Conservation (phyloP, 1,284 basidiomycete species). For the Ustilago curta region DNA sequence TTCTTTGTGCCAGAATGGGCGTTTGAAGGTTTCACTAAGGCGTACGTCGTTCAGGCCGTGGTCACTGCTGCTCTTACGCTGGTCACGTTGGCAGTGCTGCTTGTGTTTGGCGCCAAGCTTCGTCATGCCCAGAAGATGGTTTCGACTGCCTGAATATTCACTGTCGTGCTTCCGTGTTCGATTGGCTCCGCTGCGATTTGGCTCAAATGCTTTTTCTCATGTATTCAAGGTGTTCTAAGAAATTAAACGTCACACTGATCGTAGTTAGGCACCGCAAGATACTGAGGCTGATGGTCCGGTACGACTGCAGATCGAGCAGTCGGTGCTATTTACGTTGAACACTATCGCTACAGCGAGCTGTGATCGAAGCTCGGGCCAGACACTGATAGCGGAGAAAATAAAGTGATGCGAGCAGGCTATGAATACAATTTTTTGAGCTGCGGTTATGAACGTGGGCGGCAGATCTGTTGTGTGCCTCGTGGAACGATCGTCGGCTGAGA, state of each 20-base stretch:
- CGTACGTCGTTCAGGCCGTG: conserved; percentile 64
- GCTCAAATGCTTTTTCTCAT: not conserved
- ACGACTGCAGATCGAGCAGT: not conserved
- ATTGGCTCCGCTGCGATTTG: not conserved
- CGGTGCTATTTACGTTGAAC: too few relatives aligned
- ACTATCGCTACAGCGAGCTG: too few relatives aligned
- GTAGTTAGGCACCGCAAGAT: not conserved
- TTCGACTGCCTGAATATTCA: conserved; percentile 17
- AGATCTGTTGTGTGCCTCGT: not conserved
- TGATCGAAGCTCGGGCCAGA: not conserved
- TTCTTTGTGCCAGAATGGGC: conserved; percentile 69
- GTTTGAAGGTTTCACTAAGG: conserved; percentile 51
- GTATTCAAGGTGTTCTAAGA: not conserved
- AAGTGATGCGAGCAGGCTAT: conserved; percentile 10
- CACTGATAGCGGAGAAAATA: not conserved
- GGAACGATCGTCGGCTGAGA: not conserved
- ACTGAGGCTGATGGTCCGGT: not conserved
- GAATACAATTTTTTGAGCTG: conserved; percentile 17
- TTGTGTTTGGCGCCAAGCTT: conserved; percentile 49
- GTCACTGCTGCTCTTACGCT: conserved; percentile 60
- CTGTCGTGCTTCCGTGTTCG: not conserved
- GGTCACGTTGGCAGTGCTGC: conserved; percentile 43
- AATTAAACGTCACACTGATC: not conserved
- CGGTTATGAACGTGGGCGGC: too few relatives aligned
- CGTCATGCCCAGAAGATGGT: conserved; percentile 49